These are phyloP conservation scores for Candida andamanensis DNA, from an alignment of 805 yeast species.

Conservation along the genomic window DNA sequence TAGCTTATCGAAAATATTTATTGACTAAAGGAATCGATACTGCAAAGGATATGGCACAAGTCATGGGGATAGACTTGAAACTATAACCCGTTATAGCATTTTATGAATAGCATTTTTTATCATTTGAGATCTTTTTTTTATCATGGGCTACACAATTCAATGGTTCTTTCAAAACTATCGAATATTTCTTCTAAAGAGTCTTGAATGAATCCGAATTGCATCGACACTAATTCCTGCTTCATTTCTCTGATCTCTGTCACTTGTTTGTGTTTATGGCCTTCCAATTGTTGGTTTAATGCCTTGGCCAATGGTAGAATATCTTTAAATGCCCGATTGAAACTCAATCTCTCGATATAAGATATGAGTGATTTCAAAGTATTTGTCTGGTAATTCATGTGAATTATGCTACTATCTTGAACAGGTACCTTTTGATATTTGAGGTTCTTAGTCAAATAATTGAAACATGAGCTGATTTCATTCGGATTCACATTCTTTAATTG, in stretches of 20 bases:
- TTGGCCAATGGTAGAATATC: too few species aligned
- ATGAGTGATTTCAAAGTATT: too few species aligned
- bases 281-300: too few species aligned
- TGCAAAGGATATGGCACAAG: constrained; percentile 21
- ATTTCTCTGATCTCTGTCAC: constrained; percentile 9
- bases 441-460: constrained; percentile 27
- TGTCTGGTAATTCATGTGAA: too few species aligned
- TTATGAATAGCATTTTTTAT: too few species aligned
- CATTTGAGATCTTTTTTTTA: too few species aligned
- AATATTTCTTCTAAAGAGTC: constrained; percentile 8
- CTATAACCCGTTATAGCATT: constrained; percentile 2
- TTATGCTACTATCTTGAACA: too few species aligned
- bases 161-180: too few species aligned
- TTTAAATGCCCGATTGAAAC: constrained; percentile 5
- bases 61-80: constrained; percentile 16
- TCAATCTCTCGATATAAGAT: constrained; percentile 8
- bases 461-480: constrained; percentile 19
- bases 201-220: constrained; percentile 4
- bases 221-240: constrained; percentile 1
- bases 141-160: too few species aligned
- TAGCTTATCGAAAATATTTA: constrained; percentile 33
- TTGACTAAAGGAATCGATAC: constrained; percentile 27
- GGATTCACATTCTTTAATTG: constrained; percentile 11
- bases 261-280: constrained; percentile 8
- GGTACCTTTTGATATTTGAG: constrained; percentile 24